Evolutionary conservation across 768 basidiomycete species (phyloP), one percentile per base, ranked within the genome.

Genomic region (Kwoniella dejecticola): DNA sequence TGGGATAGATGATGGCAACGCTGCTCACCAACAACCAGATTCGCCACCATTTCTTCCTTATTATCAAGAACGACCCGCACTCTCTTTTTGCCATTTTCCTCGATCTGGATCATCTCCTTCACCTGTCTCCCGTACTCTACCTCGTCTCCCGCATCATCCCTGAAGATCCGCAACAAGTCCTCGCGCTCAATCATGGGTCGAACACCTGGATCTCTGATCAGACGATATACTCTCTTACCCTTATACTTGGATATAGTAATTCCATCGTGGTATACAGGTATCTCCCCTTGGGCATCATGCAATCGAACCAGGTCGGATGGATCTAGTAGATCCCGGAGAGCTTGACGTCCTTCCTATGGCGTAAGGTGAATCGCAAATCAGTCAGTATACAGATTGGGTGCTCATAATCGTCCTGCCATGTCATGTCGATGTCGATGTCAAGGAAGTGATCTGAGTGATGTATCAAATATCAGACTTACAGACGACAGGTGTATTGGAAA

Each of bases 1-100:
- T n/a, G n/a, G n/a, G n/a, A n/a, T n/a, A n/a, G n/a, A n/a, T n/a
- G n/a, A n/a, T n/a, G n/a, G n/a, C n/a, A n/a, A n/a, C n/a, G n/a
- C n/a, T n/a, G n/a, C n/a, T 58, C 31, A 69, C 63, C 68, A 45
- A 69, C 55, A 2, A 69, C 17, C 7, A 69, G 15, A 47, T 66
- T 60, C 5, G 40, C 60, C 13, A 47, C 30, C 6, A 54, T 15
- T 24, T 30, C 21, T 24, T 62, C 54, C 5, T 54, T 58, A 30
- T 53, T 41, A 2, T 11, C 23, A 11, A 57, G n/a, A 29, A 38
- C 36, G 1, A 65, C 53, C 12, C 48, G 42, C 7, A 42, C 47
- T 42, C 12, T 41, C 21, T 30, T 42, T 0, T 42, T 29, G 0
- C 17, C 50, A 15, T 30, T 42, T 0, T 42, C 23, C 1, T 21